phyloP scores from a whole-genome alignment of 1,139 yeast genomes.

The Hemisphaericaspora lyxosophila region DNA sequence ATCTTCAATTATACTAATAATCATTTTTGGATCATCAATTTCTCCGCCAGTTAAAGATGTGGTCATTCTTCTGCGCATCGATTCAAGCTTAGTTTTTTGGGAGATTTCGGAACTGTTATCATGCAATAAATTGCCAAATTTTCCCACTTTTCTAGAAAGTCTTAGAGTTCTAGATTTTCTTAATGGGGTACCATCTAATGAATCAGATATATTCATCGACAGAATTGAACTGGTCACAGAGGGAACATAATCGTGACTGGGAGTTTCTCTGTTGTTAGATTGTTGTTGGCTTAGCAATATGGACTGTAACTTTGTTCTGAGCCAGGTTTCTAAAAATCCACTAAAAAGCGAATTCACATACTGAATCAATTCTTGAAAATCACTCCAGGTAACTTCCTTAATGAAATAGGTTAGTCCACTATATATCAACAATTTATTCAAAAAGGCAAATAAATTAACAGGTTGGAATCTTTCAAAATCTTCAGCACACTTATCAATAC shows the following conservation, averaged over 20 bases:
- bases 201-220: constrained; percentile 12
- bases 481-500: constrained; percentile 29
- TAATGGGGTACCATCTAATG: constrained; percentile 18
- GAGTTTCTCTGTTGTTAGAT: not conserved
- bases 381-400: constrained; percentile 51
- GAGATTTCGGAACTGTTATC: constrained; percentile 6
- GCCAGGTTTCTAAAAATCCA: constrained; percentile 28
- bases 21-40: constrained; percentile 40
- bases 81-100: constrained; percentile 1
- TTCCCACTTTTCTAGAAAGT: constrained; percentile 30
- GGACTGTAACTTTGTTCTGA: constrained; percentile 24
- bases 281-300: constrained; percentile 15
- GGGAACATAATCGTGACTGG: constrained; percentile 5
- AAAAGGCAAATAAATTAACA: constrained; percentile 26
- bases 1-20: constrained; percentile 43
- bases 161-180: constrained; percentile 36
- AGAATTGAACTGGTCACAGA: constrained; percentile 4
- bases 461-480: constrained; percentile 26
- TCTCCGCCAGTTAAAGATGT: constrained; percentile 20
- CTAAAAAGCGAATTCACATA: constrained; percentile 26
- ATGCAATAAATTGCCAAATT: constrained; percentile 18
- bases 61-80: constrained; percentile 8
- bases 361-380: constrained; percentile 30
- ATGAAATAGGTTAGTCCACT: constrained; percentile 66
- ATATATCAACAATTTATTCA: constrained; percentile 50